phyloP scores from a whole-genome alignment of 768 basidiomycete species.

The Pluteus cervinus region DNA sequence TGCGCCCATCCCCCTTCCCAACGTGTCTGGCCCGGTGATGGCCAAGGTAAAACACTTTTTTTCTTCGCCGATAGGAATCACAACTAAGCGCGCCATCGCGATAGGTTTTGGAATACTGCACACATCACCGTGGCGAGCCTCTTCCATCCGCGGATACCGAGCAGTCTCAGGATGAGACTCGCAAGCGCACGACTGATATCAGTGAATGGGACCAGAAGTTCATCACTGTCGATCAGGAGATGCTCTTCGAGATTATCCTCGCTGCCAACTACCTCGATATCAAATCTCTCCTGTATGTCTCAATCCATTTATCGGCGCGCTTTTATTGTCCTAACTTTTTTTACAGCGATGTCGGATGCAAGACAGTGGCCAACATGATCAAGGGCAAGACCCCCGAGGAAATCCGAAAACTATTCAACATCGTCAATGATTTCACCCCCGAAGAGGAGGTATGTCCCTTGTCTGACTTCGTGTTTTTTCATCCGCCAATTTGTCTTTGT shows the following conservation, averaged over 20 bases:
- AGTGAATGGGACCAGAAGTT: constrained; percentile 99
- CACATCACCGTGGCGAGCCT: constrained; percentile 97
- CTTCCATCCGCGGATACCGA: constrained; percentile 81
- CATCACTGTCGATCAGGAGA: constrained; percentile 98
- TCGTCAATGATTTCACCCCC: constrained; percentile 96
- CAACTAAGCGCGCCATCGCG: constrained; percentile 1
- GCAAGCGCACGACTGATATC: constrained; percentile 98
- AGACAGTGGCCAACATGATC: constrained; percentile 99
- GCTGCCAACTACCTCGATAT: constrained; percentile 99
- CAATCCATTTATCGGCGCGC: constrained; percentile 2
- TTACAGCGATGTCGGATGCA: constrained; percentile 89
- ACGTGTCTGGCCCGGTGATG: constrained; percentile 87
- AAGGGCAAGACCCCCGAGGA: constrained; percentile 99
- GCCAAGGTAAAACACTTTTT: constrained; percentile 67
- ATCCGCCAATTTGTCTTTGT: constrained; percentile 8
- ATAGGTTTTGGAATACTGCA: constrained; percentile 98
- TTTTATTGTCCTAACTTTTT: constrained; percentile 2
- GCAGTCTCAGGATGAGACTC: constrained; percentile 83
- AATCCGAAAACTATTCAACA: constrained; percentile 97
- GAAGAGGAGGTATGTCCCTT: constrained; percentile 82
- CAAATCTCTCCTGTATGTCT: constrained; percentile 90
- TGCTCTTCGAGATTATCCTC: constrained; percentile 99
- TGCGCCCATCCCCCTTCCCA: constrained; percentile 91
- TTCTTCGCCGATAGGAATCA: constrained; percentile 1
- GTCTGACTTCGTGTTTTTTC: constrained; percentile 6